phyloP scores from a whole-genome alignment of 257 asterid genomes.

The Penstemon eatonii region DNA sequence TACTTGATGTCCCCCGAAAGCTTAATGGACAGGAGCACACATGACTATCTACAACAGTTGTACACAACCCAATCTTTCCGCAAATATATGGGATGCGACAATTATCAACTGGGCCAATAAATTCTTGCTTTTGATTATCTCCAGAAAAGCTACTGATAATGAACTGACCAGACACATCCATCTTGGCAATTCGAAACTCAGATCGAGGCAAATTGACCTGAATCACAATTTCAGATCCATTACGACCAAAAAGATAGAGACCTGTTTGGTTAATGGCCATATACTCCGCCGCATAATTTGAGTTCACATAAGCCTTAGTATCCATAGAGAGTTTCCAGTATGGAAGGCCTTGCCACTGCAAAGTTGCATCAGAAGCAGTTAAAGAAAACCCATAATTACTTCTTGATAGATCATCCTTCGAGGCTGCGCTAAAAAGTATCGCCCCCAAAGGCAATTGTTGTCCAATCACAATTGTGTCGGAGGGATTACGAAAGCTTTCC shows the following conservation, averaged over 20 bases:
- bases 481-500: constrained; percentile 69
- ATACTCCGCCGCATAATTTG: constrained; percentile 36
- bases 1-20: constrained; percentile 37
- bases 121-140: constrained; percentile 31
- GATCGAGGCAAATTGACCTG: constrained; percentile 41
- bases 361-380: constrained; percentile 44
- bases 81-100: constrained; percentile 54
- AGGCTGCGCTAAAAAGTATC: constrained; percentile 36
- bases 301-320: constrained; percentile 34
- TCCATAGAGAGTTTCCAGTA: constrained; percentile 75
- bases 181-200: constrained; percentile 43
- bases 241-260: constrained; percentile 46
- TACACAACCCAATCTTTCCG: constrained; percentile 57
- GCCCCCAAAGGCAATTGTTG: constrained; percentile 40
- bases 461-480: constrained; percentile 64
- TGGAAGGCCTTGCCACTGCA: constrained; percentile 45
- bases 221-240: constrained; percentile 47
- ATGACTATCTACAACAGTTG: constrained; percentile 33
- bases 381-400: constrained; percentile 49
- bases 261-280: constrained; percentile 53
- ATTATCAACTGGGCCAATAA: constrained; percentile 44
- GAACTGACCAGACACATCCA: constrained; percentile 61
- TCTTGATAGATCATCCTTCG: constrained; percentile 42
- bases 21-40: constrained; percentile 58
- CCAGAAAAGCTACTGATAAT: constrained; percentile 45